Evolutionary conservation across 208 protist species (phyloP).

Genomic region (Spongospora subterranea): DNA sequence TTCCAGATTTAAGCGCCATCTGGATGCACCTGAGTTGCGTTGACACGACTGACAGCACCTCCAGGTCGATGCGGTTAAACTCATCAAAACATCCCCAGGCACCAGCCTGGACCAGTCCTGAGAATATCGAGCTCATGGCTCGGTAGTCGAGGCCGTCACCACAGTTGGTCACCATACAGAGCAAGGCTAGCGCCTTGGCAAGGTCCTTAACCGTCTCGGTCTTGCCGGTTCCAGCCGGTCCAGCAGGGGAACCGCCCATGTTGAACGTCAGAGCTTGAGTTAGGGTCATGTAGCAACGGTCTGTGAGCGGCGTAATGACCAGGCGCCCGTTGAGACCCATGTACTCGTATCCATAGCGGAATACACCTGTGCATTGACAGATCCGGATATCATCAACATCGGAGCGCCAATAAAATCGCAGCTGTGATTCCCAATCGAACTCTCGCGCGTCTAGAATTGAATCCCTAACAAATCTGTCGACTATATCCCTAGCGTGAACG

Average conservation of each 20-base stretch:
- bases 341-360: slow-evolving; percentile 97
- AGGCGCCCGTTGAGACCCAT: slow-evolving; percentile 98
- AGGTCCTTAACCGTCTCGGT: slow-evolving; percentile 98
- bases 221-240: slow-evolving; percentile 77
- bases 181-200: slow-evolving; percentile 92
- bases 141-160: slow-evolving; percentile 98
- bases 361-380: slow-evolving; percentile 93
- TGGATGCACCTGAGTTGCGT: slow-evolving; percentile 96
- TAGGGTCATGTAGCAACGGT: slow-evolving; percentile 98
- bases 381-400: slow-evolving; percentile 91
- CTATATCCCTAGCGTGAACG: slow-evolving; percentile 98
- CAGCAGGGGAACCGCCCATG: slow-evolving; percentile 82
- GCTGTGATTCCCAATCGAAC: slow-evolving; percentile 98
- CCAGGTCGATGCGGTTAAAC: slow-evolving; percentile 98
- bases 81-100: slow-evolving; percentile 99
- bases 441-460: slow-evolving; percentile 94
- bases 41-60: slow-evolving; percentile 97
- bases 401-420: slow-evolving; percentile 97
- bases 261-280: slow-evolving; percentile 96
- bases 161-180: slow-evolving; percentile 98
- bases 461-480: slow-evolving; percentile 96
- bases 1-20: slow-evolving; percentile 82
- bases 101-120: slow-evolving; percentile 92
- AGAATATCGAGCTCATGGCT: slow-evolving; percentile 97
- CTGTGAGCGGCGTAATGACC: slow-evolving; percentile 98